phyloP scores from a whole-genome alignment of 2,329 filamentous ascomycete species.

The Aureobasidium sp. region DNA sequence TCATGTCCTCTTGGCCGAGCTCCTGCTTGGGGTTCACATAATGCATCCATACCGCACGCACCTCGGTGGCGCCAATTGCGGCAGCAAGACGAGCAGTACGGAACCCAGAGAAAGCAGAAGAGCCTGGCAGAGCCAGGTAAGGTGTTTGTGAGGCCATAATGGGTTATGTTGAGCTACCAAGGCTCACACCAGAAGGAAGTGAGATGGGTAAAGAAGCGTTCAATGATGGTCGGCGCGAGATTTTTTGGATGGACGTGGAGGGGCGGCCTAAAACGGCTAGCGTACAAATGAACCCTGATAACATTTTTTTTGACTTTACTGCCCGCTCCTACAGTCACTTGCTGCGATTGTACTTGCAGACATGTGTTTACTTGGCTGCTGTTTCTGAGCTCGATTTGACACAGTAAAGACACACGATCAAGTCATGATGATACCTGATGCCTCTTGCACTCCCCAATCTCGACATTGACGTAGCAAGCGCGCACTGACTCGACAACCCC shows the following conservation, averaged over 20 bases:
- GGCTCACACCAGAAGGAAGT: constrained; percentile 15
- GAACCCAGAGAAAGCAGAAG: constrained; percentile 49
- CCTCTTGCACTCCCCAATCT: background rate
- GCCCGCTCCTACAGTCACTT: background rate
- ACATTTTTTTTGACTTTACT: background rate
- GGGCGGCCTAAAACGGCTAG: constrained; percentile 1
- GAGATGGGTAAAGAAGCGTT: constrained; percentile 7
- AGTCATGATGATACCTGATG: background rate
- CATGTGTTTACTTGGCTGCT: background rate
- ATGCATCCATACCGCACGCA: constrained; percentile 46
- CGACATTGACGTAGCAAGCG: background rate
- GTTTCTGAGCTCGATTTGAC: too few species aligned
- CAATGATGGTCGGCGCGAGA: constrained; percentile 11
- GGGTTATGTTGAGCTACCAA: constrained; percentile 10
- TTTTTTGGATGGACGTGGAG: constrained; percentile 12
- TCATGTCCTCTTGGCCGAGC: constrained; percentile 39
- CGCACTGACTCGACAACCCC: constrained; percentile 7
- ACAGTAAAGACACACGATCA: background rate
- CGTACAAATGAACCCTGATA: background rate
- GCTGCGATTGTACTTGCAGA: background rate
- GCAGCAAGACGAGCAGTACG: constrained; percentile 40
- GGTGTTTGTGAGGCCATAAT: constrained; percentile 19
- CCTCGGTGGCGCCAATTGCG: constrained; percentile 40
- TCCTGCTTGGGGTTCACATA: constrained; percentile 41
- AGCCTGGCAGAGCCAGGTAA: constrained; percentile 45